Evolutionary conservation across 2,329 filamentous ascomycete species (phyloP).

Genomic region (Ceratocystiopsis brevicomis): DNA sequence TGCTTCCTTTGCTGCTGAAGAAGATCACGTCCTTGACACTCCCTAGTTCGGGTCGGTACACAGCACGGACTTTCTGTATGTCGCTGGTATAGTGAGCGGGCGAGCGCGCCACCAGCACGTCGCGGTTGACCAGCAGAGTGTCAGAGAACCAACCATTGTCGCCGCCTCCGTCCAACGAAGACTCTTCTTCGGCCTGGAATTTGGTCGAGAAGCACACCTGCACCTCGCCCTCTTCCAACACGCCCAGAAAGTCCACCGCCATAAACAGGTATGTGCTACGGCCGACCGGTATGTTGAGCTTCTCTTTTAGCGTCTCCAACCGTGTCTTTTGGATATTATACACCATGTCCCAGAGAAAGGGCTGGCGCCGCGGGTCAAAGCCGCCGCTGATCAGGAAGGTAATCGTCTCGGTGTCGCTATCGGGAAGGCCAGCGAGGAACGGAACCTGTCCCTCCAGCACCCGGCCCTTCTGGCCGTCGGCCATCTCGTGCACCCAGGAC

Average conservation of each 20-base stretch:
- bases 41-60: slow-evolving; percentile 40
- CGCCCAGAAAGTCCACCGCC: slow-evolving; percentile 44
- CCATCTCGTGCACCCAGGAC: slow-evolving; percentile 31
- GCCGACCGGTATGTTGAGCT: slow-evolving; percentile 40
- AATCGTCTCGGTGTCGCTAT: slow-evolving; percentile 29
- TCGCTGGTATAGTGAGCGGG: slow-evolving; percentile 54
- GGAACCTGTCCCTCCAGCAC: slow-evolving; percentile 20
- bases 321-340: slow-evolving; percentile 28
- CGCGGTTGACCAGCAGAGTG: slow-evolving; percentile 32
- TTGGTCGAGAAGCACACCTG: slow-evolving; percentile 48
- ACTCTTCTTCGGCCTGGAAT: slow-evolving; percentile 31
- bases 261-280: slow-evolving; percentile 46
- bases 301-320: slow-evolving; percentile 32
- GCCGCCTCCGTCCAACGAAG: slow-evolving; percentile 23
- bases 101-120: slow-evolving; percentile 48
- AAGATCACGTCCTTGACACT: slow-evolving; percentile 62
- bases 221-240: slow-evolving; percentile 45
- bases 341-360: slow-evolving; percentile 29
- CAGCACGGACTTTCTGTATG: slow-evolving; percentile 46
- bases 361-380: slow-evolving; percentile 31
- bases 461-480: slow-evolving; percentile 17
- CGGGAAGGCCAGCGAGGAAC: slow-evolving; percentile 32
- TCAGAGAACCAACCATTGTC: slow-evolving; percentile 29
- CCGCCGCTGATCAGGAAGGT: slow-evolving; percentile 38
- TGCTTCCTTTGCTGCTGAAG: slow-evolving; percentile 45